These are phyloP conservation scores for Geosiphon pyriformis DNA, from an alignment of 192 early-diverging fungal genomes.

Conservation along the genomic window DNA sequence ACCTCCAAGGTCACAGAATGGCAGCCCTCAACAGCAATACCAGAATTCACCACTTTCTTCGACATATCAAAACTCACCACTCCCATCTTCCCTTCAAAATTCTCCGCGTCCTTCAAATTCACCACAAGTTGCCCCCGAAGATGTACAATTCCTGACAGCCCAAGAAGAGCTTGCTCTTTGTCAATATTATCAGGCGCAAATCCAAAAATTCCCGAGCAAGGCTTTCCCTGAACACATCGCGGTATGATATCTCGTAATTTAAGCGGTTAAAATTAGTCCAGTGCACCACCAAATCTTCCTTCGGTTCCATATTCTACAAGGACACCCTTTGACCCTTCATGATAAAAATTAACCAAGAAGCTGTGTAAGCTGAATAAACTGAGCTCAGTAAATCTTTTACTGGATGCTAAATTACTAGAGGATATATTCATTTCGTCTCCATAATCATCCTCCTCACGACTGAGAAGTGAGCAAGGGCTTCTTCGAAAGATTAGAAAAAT, in stretches of 20 bases:
- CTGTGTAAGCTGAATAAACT: no score
- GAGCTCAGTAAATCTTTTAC: no score
- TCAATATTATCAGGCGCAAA: constrained; percentile 48
- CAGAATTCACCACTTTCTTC: neutral
- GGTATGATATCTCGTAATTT: no score
- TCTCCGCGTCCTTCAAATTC: constrained; percentile 12
- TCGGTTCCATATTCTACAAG: no score
- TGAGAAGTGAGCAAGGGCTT: neutral
- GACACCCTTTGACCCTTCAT: no score
- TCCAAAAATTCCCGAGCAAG: constrained; percentile 25
- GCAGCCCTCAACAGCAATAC: neutral
- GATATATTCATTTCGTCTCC: no score
- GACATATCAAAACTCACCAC: constrained; percentile 13
- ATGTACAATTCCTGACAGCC: constrained; percentile 40
- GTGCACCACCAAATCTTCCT: no score
- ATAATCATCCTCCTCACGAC: no score
- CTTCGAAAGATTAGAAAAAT: constrained; percentile 8
- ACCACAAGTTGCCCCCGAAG: constrained; percentile 20
- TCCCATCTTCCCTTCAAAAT: neutral
- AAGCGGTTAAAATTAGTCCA: no score
- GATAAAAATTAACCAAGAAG: no score
- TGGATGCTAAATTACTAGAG: no score
- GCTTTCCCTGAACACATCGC: neutral
- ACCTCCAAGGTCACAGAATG: neutral
- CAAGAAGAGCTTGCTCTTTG: constrained; percentile 51